phyloP scores from a whole-genome alignment of 805 yeast species.

The Suhomyces sp. region DNA sequence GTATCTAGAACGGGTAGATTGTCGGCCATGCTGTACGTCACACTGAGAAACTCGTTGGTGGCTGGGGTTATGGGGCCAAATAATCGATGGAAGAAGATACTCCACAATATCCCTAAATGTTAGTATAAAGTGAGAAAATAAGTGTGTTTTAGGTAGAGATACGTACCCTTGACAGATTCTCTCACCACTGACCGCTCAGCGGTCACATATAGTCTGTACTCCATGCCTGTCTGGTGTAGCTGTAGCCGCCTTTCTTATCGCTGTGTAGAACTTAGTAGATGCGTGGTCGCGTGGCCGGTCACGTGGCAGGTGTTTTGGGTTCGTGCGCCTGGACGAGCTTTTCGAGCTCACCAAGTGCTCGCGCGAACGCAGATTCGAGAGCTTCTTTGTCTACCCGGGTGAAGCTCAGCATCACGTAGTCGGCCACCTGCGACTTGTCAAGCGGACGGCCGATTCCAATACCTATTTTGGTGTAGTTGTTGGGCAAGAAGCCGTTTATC shows the following conservation, averaged over 20 bases:
- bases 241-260: background rate
- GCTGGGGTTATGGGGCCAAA: constrained; percentile 63
- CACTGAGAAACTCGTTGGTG: constrained; percentile 52
- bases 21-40: constrained; percentile 55
- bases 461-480: constrained; percentile 60
- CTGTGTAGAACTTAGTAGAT: constrained; percentile 2
- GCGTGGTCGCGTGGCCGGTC: constrained; percentile 1
- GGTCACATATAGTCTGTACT: constrained; percentile 44
- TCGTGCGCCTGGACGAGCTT: background rate
- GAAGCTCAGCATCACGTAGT: constrained; percentile 62
- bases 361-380: background rate
- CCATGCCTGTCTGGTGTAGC: constrained; percentile 27
- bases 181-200: constrained; percentile 53
- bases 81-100: constrained; percentile 65
- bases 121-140: too few relatives aligned
- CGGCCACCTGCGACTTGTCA: constrained; percentile 48
- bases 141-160: too few relatives aligned
- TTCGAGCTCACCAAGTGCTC: background rate
- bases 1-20: constrained; percentile 50
- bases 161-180: constrained; percentile 54
- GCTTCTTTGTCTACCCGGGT: constrained; percentile 3
- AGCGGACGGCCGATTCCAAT: constrained; percentile 77
- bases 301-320: background rate
- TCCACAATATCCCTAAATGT: constrained; percentile 54
- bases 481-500: constrained; percentile 46